phyloP scores from a whole-genome alignment of 352 stramenopile species.

The Pseudoperonospora humuli region DNA sequence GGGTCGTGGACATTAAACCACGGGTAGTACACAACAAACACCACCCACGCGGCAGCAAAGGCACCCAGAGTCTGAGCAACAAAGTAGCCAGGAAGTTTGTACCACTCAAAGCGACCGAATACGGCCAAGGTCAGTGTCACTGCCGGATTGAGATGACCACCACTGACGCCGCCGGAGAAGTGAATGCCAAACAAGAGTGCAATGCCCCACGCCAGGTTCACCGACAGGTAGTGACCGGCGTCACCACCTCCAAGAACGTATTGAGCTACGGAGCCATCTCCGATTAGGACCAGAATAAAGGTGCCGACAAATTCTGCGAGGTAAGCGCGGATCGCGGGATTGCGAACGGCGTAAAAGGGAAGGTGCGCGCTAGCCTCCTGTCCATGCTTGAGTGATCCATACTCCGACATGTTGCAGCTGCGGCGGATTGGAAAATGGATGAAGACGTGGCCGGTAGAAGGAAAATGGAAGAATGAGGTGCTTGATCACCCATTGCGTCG shows the following conservation, averaged over 20 bases:
- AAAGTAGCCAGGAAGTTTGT: slow-evolving; percentile 43
- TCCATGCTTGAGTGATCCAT: slow-evolving; percentile 24
- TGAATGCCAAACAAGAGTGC: slow-evolving; percentile 55
- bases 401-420: slow-evolving; percentile 24
- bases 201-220: slow-evolving; percentile 55
- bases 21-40: slow-evolving; percentile 55
- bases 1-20: slow-evolving; percentile 40
- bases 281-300: slow-evolving; percentile 56
- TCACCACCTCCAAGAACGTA: slow-evolving; percentile 32
- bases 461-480: slow-evolving; percentile 18
- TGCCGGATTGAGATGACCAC: slow-evolving; percentile 55
- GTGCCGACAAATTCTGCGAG: slow-evolving; percentile 52
- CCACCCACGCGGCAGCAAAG: slow-evolving; percentile 30
- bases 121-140: slow-evolving; percentile 39
- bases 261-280: slow-evolving; percentile 43
- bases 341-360: slow-evolving; percentile 24
- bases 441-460: slow-evolving; percentile 1
- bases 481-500: neutral
- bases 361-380: slow-evolving; percentile 21
- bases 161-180: slow-evolving; percentile 38
- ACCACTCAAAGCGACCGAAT: slow-evolving; percentile 39
- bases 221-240: slow-evolving; percentile 37
- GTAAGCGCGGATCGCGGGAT: slow-evolving; percentile 38
- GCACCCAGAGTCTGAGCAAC: slow-evolving; percentile 34
- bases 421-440: neutral